Evolutionary conservation across 495 filamentous ascomycete species (phyloP), one percentile per base, ranked within the genome.

Genomic region (Daldinia decipiens): DNA sequence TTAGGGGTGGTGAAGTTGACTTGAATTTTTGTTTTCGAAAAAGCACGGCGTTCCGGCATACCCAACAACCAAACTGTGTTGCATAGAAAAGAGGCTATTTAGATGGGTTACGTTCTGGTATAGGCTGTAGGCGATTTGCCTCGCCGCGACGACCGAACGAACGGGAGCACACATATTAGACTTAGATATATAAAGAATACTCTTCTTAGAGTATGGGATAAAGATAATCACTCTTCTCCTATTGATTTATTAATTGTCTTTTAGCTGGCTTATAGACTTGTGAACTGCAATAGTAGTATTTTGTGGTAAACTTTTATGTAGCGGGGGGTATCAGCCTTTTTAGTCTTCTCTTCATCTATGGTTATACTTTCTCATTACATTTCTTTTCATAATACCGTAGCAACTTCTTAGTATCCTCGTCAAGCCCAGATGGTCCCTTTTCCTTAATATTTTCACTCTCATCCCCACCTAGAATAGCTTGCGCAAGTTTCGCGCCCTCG

Each of bases 401-500:
- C 39, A 78, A 17, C 54, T 61, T 58, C 53, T 55, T 70, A 7
- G 80, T 81, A 32, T 83, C 82, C 6, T 59, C 53, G 34, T 84
- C 82, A 21, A 84, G 57, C 34, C 53, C 57, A 13, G 51, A 19
- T 45, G 8, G 45, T 21, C 2, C 54, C 11, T 29, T 50, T n/a
- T 29, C 51, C 5, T 40, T 56, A 8, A 26, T 56, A 9, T 64
- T 59, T 12, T 65, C 66, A 17, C 70, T 67, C 2, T 68, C 74
- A 26, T 77, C 65, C 19, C 72, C 77, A 6, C 71, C 67, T 9
- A 85, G 61, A 5, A 81, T 71, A 0, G 58, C 39, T 6, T 65
- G 47, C 3, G 81, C 59, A 12, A 87, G 78, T 5, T 59, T 32
- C 12, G 78, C 75, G 0, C 80, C 85, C 58, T 85, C 81, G 15